Conservation (phyloP, 257 asterid species). For the Ajuga chamaepitys region DNA sequence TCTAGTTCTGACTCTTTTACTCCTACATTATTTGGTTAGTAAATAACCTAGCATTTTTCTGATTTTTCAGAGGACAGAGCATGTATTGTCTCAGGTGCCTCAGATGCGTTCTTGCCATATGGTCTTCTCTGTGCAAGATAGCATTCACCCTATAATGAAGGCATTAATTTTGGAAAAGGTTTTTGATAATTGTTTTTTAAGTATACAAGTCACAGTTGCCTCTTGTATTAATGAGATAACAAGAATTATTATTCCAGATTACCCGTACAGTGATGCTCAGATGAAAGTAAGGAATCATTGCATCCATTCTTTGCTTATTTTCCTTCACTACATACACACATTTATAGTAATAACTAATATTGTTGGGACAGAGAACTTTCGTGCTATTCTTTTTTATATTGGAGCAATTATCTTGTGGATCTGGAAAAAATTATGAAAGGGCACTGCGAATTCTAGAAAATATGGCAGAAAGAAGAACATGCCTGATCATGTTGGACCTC, state of each 20-base stretch:
- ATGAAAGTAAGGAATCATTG: slow-evolving; percentile 19
- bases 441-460: slow-evolving; percentile 27
- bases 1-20: background rate
- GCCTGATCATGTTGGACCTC: slow-evolving; percentile 27
- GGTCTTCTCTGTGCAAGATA: slow-evolving; percentile 8
- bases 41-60: background rate
- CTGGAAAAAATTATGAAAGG: slow-evolving; percentile 7
- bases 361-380: slow-evolving; percentile 27
- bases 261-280: slow-evolving; percentile 18
- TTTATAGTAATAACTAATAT: background rate
- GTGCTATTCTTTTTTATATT: slow-evolving; percentile 18
- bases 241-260: slow-evolving; percentile 25
- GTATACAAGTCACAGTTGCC: slow-evolving; percentile 24
- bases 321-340: background rate
- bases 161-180: slow-evolving; percentile 20
- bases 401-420: slow-evolving; percentile 17
- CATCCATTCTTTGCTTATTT: background rate
- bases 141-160: slow-evolving; percentile 25
- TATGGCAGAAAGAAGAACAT: slow-evolving; percentile 16
- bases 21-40: background rate
- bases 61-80: slow-evolving; percentile 24
- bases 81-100: slow-evolving; percentile 6
- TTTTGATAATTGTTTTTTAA: slow-evolving; percentile 14
- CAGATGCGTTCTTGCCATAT: slow-evolving; percentile 9
- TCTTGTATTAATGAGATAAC: slow-evolving; percentile 28